Base-by-base conservation (phyloP, 2,329 filamentous ascomycete species). In the Alternaria arborescens region DNA sequence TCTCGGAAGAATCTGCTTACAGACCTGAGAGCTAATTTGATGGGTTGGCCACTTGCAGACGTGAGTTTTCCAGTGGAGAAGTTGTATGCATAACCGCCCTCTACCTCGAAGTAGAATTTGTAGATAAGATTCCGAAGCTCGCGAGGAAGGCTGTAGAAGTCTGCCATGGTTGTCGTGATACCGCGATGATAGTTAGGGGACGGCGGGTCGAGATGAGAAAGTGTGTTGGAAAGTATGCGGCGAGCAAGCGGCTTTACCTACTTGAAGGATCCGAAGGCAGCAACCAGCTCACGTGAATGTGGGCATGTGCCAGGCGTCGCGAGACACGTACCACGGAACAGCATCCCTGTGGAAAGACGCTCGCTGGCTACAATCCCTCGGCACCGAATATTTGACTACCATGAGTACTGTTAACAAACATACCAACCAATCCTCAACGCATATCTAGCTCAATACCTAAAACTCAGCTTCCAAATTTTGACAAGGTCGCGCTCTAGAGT, bases 71-170 rank as follows among this genome's bases (percentile, higher is more conserved):
- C 16, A 6, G 43, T 40, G 5, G 52, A 41, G 10, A 43, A 44
- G 8, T 61, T n/a, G 22, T 60, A 55, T 8, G 16, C 7, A 26
- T 66, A 66, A 11, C 63, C 63, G 16, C 34, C 54, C 3, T 62
- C 56, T 11, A 32, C 30, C 8, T 24, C 5, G 12, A 65, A 3
- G 42, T 68, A 67, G 38, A 58, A 40, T 4, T 42, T 34, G 40
- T 67, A 67, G 14, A 67, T 55, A 3, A 38, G 32, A 43, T 67
- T 38, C 5, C 60, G 62, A 11, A 67, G 22, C 34, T 67, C 65
- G 16, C 60, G 55, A 3, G 62, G 62, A 7, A 67, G 41, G 6
- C 11, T 20, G 18, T 5, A 43, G 5, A 38, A 8, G 16, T n/a
- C 34, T n/a, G 34, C 34, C 34, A 38, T 38, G 16, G 14, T n/a